These are phyloP conservation scores for Fomitopsis serialis DNA, from an alignment of 768 basidiomycete species.

Conservation along the genomic window DNA sequence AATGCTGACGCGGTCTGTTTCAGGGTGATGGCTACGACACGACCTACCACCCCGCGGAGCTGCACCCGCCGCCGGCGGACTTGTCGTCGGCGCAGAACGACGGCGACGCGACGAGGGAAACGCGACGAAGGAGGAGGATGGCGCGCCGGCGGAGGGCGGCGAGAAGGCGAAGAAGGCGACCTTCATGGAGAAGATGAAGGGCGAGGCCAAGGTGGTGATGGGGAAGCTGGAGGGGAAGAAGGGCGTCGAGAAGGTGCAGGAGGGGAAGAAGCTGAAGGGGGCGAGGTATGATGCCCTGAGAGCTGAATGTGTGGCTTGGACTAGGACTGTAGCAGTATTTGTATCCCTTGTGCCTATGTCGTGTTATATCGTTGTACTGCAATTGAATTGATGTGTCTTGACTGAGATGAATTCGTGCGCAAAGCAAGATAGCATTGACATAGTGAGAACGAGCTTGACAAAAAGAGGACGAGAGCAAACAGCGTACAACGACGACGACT, in stretches of 20 bases:
- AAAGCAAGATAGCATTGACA: too few relatives aligned
- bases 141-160: not conserved
- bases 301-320: too few relatives aligned
- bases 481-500: too few relatives aligned
- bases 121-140: conserved; percentile 7
- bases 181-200: conserved; percentile 28
- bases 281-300: conserved; percentile 16
- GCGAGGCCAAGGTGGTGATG: conserved; percentile 24
- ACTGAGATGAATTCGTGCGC: too few relatives aligned
- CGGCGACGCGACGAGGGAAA: conserved; percentile 13
- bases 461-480: too few relatives aligned
- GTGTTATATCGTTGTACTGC: too few relatives aligned
- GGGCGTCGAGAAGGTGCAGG: conserved; percentile 21
- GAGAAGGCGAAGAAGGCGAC: conserved; percentile 19
- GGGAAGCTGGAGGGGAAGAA: conserved; percentile 25
- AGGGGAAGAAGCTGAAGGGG: conserved; percentile 21
- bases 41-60: conserved; percentile 21
- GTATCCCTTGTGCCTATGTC: too few relatives aligned
- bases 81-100: not conserved
- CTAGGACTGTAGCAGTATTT: too few relatives aligned
- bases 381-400: too few relatives aligned
- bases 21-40: conserved; percentile 22
- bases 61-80: conserved; percentile 13
- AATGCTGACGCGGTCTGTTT: not conserved
- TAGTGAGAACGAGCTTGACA: too few relatives aligned